phyloP scores from a whole-genome alignment of 1,139 yeast species.

The Insectozyma bohioensis region DNA sequence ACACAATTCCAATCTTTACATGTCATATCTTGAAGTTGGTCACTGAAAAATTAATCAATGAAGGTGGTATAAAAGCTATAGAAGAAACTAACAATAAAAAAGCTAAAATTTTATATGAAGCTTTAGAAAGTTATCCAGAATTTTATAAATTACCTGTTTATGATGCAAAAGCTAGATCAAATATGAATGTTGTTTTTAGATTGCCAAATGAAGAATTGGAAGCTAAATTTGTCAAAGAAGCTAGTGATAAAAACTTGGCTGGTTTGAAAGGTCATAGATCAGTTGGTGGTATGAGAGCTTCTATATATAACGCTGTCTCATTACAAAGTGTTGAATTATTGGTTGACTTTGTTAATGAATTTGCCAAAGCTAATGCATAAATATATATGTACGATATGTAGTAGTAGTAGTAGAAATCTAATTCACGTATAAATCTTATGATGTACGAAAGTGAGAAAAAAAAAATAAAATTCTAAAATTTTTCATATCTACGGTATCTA shows the following conservation, averaged over 20 bases:
- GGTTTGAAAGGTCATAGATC: conserved; percentile 96
- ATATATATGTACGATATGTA: too few species aligned
- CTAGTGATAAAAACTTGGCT: conserved; percentile 48
- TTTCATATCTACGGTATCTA: too few species aligned
- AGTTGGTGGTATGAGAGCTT: conserved; percentile 95
- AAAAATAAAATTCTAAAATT: too few species aligned
- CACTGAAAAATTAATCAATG: conserved; percentile 55
- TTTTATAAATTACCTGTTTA: conserved; percentile 69
- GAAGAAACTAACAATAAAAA: conserved; percentile 58
- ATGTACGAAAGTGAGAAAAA: too few species aligned
- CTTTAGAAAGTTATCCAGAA: conserved; percentile 63
- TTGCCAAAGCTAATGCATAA: conserved; percentile 42
- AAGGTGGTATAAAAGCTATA: conserved; percentile 60
- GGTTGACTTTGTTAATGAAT: conserved; percentile 58
- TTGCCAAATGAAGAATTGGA: conserved; percentile 63
- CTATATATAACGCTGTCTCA: conserved; percentile 84
- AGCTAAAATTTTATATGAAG: conserved; percentile 60
- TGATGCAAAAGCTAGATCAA: conserved; percentile 58
- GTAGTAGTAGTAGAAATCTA: too few species aligned
- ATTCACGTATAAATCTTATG: too few species aligned
- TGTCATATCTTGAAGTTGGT: conserved; percentile 83
- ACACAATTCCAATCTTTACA: conserved; percentile 92
- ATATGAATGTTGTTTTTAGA: conserved; percentile 93
- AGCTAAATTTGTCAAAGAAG: conserved; percentile 60
- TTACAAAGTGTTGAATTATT: conserved; percentile 61